phyloP scores from a whole-genome alignment of 73 alveolate genomes.

The Paramecium biaurelia region DNA sequence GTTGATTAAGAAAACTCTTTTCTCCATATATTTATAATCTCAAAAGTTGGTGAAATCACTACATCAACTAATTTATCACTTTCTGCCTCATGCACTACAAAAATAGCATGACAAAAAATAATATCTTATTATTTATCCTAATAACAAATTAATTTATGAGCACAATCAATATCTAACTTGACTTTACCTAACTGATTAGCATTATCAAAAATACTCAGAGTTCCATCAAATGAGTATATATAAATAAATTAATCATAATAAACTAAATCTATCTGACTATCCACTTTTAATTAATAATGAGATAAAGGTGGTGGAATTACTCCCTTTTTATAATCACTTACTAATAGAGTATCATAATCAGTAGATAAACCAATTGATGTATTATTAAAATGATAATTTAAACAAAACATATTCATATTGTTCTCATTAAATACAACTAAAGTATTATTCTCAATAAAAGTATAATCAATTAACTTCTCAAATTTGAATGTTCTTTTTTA shows the following conservation, averaged over 20 bases:
- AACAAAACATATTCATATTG: neutral
- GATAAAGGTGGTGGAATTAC: constrained; percentile 69
- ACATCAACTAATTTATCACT: constrained; percentile 46
- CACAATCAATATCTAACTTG: neutral
- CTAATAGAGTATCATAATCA: constrained; percentile 3
- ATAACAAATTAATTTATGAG: neutral
- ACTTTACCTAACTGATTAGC: neutral
- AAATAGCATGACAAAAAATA: neutral
- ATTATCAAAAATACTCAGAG: neutral
- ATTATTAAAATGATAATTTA: neutral
- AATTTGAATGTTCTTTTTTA: constrained; percentile 60
- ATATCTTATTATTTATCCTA: neutral
- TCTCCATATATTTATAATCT: neutral
- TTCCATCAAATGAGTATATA: neutral
- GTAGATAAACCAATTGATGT: neutral
- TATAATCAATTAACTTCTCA: neutral
- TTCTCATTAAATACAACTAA: neutral
- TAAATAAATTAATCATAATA: neutral
- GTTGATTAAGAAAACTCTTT: constrained; percentile 29
- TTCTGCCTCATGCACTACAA: constrained; percentile 50
- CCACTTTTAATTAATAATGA: constrained; percentile 25
- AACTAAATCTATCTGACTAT: neutral
- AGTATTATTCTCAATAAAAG: neutral
- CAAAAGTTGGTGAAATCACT: neutral
- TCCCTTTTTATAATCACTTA: constrained; percentile 58